These are phyloP conservation scores for Ceratocystis huliohia DNA, from an alignment of 2,329 filamentous ascomycete genomes.

Conservation along the genomic window DNA sequence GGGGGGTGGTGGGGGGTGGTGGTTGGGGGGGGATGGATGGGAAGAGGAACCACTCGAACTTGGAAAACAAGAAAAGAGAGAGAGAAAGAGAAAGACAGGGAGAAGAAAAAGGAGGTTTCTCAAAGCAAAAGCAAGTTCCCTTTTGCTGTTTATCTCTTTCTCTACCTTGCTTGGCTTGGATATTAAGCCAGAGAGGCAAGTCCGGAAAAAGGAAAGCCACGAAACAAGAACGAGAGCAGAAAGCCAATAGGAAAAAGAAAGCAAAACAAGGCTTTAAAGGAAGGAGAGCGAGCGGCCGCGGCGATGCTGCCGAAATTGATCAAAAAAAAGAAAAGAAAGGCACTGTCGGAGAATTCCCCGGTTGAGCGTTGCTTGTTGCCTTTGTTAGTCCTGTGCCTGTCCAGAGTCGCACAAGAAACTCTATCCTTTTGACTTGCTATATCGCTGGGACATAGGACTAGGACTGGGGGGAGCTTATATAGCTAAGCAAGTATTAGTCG, in stretches of 20 bases:
- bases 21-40: no score
- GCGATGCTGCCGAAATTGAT: conserved; percentile 1
- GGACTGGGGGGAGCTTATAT: no score
- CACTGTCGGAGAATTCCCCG: background rate
- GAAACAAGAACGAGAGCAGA: background rate
- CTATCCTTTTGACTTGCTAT: background rate
- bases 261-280: no score
- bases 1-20: no score
- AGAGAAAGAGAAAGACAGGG: background rate
- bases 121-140: background rate
- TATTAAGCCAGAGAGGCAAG: background rate
- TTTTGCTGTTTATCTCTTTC: background rate
- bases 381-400: background rate
- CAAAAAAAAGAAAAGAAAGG: background rate
- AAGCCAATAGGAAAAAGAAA: background rate
- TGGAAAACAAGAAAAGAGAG: background rate
- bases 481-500: no score
- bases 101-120: background rate
- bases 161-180: background rate
- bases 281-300: no score
- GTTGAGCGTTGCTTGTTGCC: background rate
- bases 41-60: background rate
- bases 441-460: no score
- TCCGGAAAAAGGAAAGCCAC: background rate
- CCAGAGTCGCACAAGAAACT: conserved; percentile 8